A percentile compares a stretch with the other conserved stretches of the same genome.
These are phyloP conservation scores for Plectranthus barbatus DNA, from an alignment of 257 asterid species.

Conservation along the genomic window DNA sequence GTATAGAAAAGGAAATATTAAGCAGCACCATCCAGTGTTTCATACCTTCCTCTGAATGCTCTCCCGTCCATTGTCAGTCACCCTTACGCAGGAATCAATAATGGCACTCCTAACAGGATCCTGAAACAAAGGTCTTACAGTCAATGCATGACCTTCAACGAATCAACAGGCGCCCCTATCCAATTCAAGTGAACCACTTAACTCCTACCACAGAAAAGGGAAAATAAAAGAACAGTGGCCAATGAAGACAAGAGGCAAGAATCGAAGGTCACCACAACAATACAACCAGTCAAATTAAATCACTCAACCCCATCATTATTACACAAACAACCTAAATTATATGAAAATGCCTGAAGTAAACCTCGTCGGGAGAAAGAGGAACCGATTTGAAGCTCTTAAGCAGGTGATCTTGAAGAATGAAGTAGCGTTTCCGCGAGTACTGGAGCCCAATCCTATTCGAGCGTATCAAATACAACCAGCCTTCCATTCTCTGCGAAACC, in stretches of 20 bases:
- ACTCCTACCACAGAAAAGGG: neutral
- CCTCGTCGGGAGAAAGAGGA: slow-evolving; percentile 62
- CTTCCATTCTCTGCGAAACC: slow-evolving; percentile 67
- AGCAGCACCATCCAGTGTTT: neutral
- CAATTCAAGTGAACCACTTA: neutral
- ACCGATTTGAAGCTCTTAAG: slow-evolving; percentile 81
- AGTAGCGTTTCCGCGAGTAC: slow-evolving; percentile 84
- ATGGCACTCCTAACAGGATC: slow-evolving; percentile 92
- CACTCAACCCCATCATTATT: slow-evolving; percentile 1
- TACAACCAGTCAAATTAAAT: slow-evolving; percentile 1
- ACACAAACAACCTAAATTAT: neutral
- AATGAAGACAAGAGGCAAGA: neutral
- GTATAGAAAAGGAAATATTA: slow-evolving; percentile 1
- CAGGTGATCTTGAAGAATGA: slow-evolving; percentile 75
- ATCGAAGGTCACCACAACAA: slow-evolving; percentile 3
- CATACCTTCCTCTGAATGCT: slow-evolving; percentile 83
- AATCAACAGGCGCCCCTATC: slow-evolving; percentile 4
- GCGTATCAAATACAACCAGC: slow-evolving; percentile 86
- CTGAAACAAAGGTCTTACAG: slow-evolving; percentile 32
- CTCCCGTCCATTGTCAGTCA: slow-evolving; percentile 94
- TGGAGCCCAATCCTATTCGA: slow-evolving; percentile 85
- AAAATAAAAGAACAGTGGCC: neutral
- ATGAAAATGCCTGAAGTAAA: slow-evolving; percentile 5
- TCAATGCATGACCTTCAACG: neutral
- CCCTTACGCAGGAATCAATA: slow-evolving; percentile 92